These are phyloP conservation scores for Arthrobotrys sphaeroides DNA, from an alignment of 2,329 filamentous ascomycete species.

Conservation along the genomic window DNA sequence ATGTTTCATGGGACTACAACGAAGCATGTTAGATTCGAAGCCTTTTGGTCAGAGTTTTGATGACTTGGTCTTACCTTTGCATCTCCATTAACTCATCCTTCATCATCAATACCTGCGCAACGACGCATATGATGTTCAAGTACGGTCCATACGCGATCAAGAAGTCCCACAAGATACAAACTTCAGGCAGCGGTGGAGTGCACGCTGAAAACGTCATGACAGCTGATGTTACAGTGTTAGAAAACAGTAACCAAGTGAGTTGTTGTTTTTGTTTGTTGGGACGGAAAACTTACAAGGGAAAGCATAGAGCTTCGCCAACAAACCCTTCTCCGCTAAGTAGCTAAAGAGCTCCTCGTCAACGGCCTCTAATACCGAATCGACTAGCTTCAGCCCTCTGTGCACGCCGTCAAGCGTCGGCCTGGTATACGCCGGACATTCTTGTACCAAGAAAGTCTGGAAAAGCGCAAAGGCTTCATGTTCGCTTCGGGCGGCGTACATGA, in stretches of 20 bases:
- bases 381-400: slow-evolving; percentile 86
- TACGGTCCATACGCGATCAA: slow-evolving; percentile 95
- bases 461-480: slow-evolving; percentile 94
- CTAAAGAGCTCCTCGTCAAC: slow-evolving; percentile 87
- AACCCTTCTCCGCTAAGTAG: slow-evolving; percentile 83
- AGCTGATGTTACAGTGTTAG: slow-evolving; percentile 59
- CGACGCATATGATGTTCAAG: slow-evolving; percentile 94
- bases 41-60: slow-evolving; percentile 18
- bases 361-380: slow-evolving; percentile 89
- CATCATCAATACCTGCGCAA: slow-evolving; percentile 90
- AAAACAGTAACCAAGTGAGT: background rate
- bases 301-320: slow-evolving; percentile 93
- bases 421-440: slow-evolving; percentile 91
- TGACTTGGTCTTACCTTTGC: slow-evolving; percentile 71
- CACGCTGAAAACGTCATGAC: slow-evolving; percentile 95
- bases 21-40: slow-evolving; percentile 57
- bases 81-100: slow-evolving; percentile 83
- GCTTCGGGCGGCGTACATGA: slow-evolving; percentile 91
- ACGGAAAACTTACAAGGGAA: slow-evolving; percentile 71
- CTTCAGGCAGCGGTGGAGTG: slow-evolving; percentile 92
- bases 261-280: background rate
- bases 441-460: slow-evolving; percentile 86
- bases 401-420: slow-evolving; percentile 97
- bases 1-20: slow-evolving; percentile 83
- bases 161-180: slow-evolving; percentile 94